Percentiles rank a stretch among this genome's conserved stretches.
Conservation (phyloP, 495 filamentous ascomycete species). For the Jackrogersella minutella region DNA sequence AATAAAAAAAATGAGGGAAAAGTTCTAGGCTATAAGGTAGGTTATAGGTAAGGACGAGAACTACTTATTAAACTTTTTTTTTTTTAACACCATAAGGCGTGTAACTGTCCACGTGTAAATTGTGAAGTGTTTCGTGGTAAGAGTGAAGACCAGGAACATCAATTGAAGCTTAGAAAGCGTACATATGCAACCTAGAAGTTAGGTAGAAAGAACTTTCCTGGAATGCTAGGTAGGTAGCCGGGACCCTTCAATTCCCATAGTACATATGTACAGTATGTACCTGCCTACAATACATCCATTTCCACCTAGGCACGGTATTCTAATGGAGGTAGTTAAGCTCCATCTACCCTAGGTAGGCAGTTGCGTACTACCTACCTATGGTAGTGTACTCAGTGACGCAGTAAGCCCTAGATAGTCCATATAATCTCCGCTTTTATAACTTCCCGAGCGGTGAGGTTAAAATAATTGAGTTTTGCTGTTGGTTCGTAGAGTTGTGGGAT, state of each 20-base stretch:
- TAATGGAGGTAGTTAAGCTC: slow-evolving; percentile 11
- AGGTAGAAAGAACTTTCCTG: too few relatives aligned
- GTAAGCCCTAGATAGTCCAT: slow-evolving; percentile 25
- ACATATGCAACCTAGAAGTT: too few relatives aligned
- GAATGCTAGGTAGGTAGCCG: too few relatives aligned
- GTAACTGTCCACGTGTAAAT: not conserved
- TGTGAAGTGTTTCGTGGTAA: too few relatives aligned
- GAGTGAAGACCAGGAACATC: too few relatives aligned
- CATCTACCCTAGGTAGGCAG: too few relatives aligned
- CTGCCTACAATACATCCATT: too few relatives aligned
- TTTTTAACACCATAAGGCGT: slow-evolving; percentile 11
- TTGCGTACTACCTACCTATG: too few relatives aligned
- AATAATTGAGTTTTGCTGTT: slow-evolving; percentile 24
- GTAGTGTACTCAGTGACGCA: slow-evolving; percentile 27
- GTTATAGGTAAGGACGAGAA: slow-evolving; percentile 16
- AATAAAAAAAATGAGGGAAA: not conserved
- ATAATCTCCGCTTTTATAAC: slow-evolving; percentile 26
- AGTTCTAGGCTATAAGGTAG: slow-evolving; percentile 9
- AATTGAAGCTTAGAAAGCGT: too few relatives aligned
- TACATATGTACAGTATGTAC: not conserved
- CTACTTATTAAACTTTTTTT: slow-evolving; percentile 21
- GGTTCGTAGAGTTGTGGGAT: slow-evolving; percentile 29
- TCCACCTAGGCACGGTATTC: too few relatives aligned
- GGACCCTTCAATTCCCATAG: not conserved
- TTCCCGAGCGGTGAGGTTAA: slow-evolving; percentile 36